Evolutionary conservation across 192 early-diverging fungal species (phyloP).

Genomic region (Coemansia sp.): DNA sequence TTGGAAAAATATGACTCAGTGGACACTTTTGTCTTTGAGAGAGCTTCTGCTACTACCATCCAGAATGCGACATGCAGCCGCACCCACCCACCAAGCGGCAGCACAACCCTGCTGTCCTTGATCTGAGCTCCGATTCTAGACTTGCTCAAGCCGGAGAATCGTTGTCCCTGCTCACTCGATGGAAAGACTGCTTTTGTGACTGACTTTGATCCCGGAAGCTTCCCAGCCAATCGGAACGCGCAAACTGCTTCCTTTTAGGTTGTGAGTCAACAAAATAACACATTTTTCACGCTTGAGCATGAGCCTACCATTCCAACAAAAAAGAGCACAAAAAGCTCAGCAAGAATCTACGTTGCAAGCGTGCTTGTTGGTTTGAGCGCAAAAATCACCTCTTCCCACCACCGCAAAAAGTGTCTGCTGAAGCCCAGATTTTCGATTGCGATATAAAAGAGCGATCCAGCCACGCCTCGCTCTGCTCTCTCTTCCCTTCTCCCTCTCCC

Average conservation of each 20-base stretch:
- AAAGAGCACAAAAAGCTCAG: background rate
- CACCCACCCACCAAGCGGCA: too few relatives aligned
- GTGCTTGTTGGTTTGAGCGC: too few relatives aligned
- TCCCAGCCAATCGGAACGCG: conserved; percentile 22
- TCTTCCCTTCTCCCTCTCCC: background rate
- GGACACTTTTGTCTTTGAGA: too few relatives aligned
- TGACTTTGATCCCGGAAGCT: conserved; percentile 7
- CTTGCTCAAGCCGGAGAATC: background rate
- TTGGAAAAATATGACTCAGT: too few relatives aligned
- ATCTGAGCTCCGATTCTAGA: too few relatives aligned
- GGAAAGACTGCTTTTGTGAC: background rate
- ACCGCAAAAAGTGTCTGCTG: background rate
- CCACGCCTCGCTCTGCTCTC: background rate
- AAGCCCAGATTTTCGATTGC: background rate
- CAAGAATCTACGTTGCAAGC: background rate
- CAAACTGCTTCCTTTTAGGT: background rate
- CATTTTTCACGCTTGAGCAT: background rate
- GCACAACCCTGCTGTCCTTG: too few relatives aligned
- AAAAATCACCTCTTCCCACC: too few relatives aligned
- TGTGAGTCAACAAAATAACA: conserved; percentile 28
- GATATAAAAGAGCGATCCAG: background rate
- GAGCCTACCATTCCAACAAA: background rate
- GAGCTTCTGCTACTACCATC: too few relatives aligned
- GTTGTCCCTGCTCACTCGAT: background rate
- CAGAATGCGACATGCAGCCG: too few relatives aligned